phyloP scores from a whole-genome alignment of 768 basidiomycete species.

The Calocybe cyanea region DNA sequence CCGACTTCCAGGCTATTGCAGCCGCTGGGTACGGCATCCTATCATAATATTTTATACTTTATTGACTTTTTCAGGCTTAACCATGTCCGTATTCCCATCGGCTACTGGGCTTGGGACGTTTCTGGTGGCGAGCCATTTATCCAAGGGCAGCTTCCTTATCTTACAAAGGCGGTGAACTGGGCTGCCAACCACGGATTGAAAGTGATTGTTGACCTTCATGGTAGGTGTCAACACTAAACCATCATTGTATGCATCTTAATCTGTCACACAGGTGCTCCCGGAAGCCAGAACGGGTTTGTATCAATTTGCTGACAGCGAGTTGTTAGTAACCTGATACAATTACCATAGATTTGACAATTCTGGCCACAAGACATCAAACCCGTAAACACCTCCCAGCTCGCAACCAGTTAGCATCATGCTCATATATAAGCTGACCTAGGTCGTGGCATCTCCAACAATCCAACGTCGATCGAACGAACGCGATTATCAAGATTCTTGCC shows the following conservation, averaged over 20 bases:
- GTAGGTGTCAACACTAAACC: slow-evolving; percentile 19
- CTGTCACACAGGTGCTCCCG: slow-evolving; percentile 53
- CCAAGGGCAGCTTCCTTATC: slow-evolving; percentile 70
- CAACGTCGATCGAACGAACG: slow-evolving; percentile 65
- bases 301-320: not conserved
- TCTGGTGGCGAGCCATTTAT: slow-evolving; percentile 74
- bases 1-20: slow-evolving; percentile 72
- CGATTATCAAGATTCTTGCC: slow-evolving; percentile 60
- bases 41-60: slow-evolving; percentile 2
- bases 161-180: slow-evolving; percentile 65
- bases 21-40: slow-evolving; percentile 57
- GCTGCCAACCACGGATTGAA: slow-evolving; percentile 70
- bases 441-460: slow-evolving; percentile 64
- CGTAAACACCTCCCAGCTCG: slow-evolving; percentile 30
- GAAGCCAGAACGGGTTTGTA: slow-evolving; percentile 76
- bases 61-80: slow-evolving; percentile 51
- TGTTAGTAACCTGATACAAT: slow-evolving; percentile 6
- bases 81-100: slow-evolving; percentile 81
- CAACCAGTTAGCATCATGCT: slow-evolving; percentile 5
- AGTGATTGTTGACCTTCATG: slow-evolving; percentile 76
- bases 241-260: not conserved
- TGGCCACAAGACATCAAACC: slow-evolving; percentile 57
- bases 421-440: slow-evolving; percentile 20
- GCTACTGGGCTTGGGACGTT: slow-evolving; percentile 89
- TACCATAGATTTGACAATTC: slow-evolving; percentile 73